A percentile compares a stretch with the other conserved stretches of the same genome.
Conservation (phyloP, 1,139 yeast species). For the Suhomyces choctaworum region DNA sequence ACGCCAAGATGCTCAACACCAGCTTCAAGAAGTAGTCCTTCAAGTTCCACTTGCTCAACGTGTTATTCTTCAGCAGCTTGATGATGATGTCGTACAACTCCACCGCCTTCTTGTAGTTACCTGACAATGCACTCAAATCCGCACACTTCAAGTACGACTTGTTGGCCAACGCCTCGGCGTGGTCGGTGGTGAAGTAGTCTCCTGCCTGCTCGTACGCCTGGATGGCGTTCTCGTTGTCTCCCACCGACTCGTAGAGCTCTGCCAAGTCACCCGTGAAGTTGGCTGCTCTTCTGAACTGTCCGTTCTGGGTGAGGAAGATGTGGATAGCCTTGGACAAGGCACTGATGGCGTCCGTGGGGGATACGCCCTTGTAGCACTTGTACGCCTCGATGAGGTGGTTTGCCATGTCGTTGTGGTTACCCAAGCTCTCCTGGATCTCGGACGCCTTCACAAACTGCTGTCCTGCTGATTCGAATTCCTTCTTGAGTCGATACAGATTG, state of each 20-base stretch:
- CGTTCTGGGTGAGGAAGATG: conserved; percentile 76
- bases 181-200: conserved; percentile 92
- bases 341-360: conserved; percentile 77
- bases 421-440: conserved; percentile 69
- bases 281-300: conserved; percentile 96
- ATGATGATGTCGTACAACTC: conserved; percentile 76
- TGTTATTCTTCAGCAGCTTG: conserved; percentile 70
- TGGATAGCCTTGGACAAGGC: conserved; percentile 76
- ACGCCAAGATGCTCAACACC: conserved; percentile 77
- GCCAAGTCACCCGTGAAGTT: conserved; percentile 91
- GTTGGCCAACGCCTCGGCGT: conserved; percentile 87
- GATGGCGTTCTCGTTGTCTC: conserved; percentile 68
- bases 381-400: conserved; percentile 88
- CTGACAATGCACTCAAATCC: conserved; percentile 77
- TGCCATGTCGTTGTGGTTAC: conserved; percentile 87
- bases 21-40: conserved; percentile 90
- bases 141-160: conserved; percentile 90
- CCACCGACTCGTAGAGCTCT: conserved; percentile 73
- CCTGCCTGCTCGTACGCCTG: conserved; percentile 89
- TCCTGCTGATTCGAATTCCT: conserved; percentile 75
- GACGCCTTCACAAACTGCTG: conserved; percentile 85
- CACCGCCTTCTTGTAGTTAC: conserved; percentile 71
- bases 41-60: conserved; percentile 83
- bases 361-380: conserved; percentile 74
- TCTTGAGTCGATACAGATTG: conserved; percentile 74